Evolutionary conservation across 2,329 filamentous ascomycete genomes (phyloP).

Genomic region (Emergomyces pasteurianus): DNA sequence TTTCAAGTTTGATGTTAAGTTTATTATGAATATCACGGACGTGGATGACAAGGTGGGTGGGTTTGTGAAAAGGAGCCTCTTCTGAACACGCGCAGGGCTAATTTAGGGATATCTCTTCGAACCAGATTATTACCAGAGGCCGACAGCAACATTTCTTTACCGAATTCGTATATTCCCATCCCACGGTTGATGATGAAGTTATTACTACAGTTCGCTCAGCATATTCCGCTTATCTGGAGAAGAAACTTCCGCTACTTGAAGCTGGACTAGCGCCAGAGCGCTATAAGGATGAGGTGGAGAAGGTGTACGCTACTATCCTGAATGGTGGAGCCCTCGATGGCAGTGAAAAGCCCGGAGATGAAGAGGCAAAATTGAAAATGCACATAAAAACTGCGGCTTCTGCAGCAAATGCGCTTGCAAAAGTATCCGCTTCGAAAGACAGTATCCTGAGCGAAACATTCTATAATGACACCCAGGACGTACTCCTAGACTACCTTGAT

Average conservation of each 20-base stretch:
- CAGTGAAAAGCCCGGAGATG: slow-evolving; percentile 51
- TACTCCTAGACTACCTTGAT: slow-evolving; percentile 76
- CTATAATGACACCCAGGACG: slow-evolving; percentile 49
- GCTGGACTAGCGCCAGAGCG: slow-evolving; percentile 33
- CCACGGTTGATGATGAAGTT: slow-evolving; percentile 34
- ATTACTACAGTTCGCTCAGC: slow-evolving; percentile 39
- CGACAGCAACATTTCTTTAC: slow-evolving; percentile 67
- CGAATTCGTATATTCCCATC: slow-evolving; percentile 50
- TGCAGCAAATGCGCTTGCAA: slow-evolving; percentile 37
- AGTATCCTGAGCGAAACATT: slow-evolving; percentile 34
- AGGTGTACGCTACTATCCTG: slow-evolving; percentile 43
- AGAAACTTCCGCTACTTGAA: slow-evolving; percentile 50
- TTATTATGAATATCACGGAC: slow-evolving; percentile 90
- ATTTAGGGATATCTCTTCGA: not conserved
- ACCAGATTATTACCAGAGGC: slow-evolving; percentile 50
- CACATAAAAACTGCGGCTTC: slow-evolving; percentile 55
- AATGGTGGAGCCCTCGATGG: slow-evolving; percentile 44
- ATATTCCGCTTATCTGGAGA: slow-evolving; percentile 48
- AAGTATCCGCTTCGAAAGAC: slow-evolving; percentile 13
- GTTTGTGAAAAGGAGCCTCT: slow-evolving; percentile 3
- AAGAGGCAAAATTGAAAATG: slow-evolving; percentile 83
- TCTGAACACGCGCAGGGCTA: not conserved
- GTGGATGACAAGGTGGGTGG: slow-evolving; percentile 59
- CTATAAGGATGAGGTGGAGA: slow-evolving; percentile 38
- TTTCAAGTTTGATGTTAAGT: slow-evolving; percentile 70